Evolutionary conservation across 192 early-diverging fungal genomes (phyloP).

Genomic region (Gaertneriomyces sp.): DNA sequence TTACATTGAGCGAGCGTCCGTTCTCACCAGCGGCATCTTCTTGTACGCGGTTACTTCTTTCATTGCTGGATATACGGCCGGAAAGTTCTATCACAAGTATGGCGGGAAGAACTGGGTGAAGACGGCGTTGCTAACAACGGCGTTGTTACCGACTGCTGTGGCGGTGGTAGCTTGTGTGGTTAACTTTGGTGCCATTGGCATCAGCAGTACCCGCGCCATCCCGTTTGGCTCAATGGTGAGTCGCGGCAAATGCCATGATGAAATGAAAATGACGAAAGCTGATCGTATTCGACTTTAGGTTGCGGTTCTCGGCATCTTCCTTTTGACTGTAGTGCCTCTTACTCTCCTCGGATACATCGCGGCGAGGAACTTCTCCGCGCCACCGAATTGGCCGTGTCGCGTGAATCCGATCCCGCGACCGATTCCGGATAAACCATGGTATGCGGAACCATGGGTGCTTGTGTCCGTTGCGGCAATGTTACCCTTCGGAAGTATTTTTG

Average conservation of each 20-base stretch:
- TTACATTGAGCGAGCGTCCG: conserved; percentile 62
- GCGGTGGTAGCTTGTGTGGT: conserved; percentile 56
- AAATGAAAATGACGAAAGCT: not conserved
- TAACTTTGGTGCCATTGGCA: conserved; percentile 81
- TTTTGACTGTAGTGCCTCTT: conserved; percentile 77
- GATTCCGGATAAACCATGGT: conserved; percentile 82
- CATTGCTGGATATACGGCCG: conserved; percentile 64
- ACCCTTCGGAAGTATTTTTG: conserved; percentile 90
- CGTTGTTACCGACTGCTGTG: conserved; percentile 65
- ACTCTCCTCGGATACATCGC: conserved; percentile 75
- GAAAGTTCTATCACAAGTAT: conserved; percentile 56
- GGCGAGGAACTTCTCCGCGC: conserved; percentile 59
- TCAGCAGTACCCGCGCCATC: conserved; percentile 82
- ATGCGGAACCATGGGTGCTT: conserved; percentile 66
- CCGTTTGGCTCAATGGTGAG: conserved; percentile 79
- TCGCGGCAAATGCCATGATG: not conserved
- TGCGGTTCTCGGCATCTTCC: conserved; percentile 78
- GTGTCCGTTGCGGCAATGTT: conserved; percentile 80
- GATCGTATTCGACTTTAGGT: conserved; percentile 38
- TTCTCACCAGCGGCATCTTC: conserved; percentile 73
- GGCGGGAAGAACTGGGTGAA: conserved; percentile 64
- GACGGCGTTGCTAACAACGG: conserved; percentile 62
- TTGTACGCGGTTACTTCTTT: conserved; percentile 71
- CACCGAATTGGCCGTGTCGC: conserved; percentile 70
- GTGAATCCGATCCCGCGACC: conserved; percentile 93